phyloP scores from a whole-genome alignment of 108 stramenopile species.

The Fragilaria crotonensis region DNA sequence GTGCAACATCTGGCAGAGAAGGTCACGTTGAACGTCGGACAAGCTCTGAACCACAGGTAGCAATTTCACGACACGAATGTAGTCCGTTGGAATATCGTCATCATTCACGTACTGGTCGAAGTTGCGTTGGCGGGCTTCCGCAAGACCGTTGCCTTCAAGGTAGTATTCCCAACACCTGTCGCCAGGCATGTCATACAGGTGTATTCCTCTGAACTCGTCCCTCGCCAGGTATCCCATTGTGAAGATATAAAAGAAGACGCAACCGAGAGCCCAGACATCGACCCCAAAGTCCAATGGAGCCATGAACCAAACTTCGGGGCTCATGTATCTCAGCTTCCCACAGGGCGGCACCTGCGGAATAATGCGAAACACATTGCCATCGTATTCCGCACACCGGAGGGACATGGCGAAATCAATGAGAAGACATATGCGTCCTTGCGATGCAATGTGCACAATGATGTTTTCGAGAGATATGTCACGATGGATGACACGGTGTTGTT shows the following conservation, averaged over 20 bases:
- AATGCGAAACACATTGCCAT: conserved; percentile 25
- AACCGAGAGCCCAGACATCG: conserved; percentile 86
- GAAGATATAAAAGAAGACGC: conserved; percentile 81
- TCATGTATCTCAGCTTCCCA: conserved; percentile 82
- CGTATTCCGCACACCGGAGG: conserved; percentile 36
- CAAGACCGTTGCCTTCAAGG: neutral
- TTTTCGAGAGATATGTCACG: conserved; percentile 74
- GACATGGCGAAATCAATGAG: conserved; percentile 73
- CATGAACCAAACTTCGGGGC: conserved; percentile 18
- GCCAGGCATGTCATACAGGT: conserved; percentile 41
- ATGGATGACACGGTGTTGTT: conserved; percentile 23
- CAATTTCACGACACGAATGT: too few species aligned
- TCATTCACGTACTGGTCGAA: neutral
- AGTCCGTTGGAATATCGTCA: too few species aligned
- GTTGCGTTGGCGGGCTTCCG: neutral
- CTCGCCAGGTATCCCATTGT: conserved; percentile 63
- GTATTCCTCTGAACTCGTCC: too few species aligned
- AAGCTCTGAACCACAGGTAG: too few species aligned
- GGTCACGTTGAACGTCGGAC: conserved; percentile 16
- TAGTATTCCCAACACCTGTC: neutral
- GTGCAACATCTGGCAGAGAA: conserved; percentile 60
- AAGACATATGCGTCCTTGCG: conserved; percentile 27
- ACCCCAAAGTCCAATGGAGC: conserved; percentile 55
- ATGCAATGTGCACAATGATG: conserved; percentile 31
- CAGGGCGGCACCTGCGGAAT: conserved; percentile 53